These are phyloP conservation scores for Zoysia japonica DNA, from an alignment of 176 grass and related monocot species.

Conservation along the genomic window DNA sequence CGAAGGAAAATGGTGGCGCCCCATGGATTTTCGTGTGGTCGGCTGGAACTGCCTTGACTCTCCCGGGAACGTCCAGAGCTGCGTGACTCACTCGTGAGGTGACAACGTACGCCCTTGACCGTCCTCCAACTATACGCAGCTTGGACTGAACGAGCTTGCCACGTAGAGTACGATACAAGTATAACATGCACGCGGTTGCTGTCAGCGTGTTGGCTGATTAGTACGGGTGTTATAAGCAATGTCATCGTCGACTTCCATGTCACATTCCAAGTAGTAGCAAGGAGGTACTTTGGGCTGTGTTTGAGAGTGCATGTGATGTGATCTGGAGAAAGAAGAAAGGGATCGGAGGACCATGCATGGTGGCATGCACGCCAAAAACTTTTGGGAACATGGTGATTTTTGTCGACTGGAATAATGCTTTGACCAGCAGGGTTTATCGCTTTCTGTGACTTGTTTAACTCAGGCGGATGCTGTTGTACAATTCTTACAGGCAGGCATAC, in stretches of 20 bases:
- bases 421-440: not conserved
- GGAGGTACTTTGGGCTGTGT: not conserved
- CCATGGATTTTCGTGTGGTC: constrained; percentile 17
- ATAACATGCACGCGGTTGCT: not conserved
- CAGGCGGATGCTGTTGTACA: not conserved
- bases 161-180: no score
- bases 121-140: constrained; percentile 2
- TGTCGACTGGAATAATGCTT: not conserved
- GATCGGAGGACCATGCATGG: not conserved
- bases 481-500: no score
- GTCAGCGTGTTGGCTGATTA: constrained; percentile 10
- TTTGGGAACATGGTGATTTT: not conserved
- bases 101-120: constrained; percentile 48
- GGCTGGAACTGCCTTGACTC: constrained; percentile 39
- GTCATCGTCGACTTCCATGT: constrained; percentile 12
- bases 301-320: not conserved
- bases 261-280: constrained; percentile 9
- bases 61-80: constrained; percentile 36
- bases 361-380: not conserved
- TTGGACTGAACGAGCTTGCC: no score
- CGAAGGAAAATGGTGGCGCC: not conserved
- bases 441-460: not conserved
- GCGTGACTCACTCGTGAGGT: constrained; percentile 33
- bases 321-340: not conserved
- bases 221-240: not conserved